These are phyloP conservation scores for Megacollybia marginata DNA, from an alignment of 768 basidiomycete species.

Conservation along the genomic window DNA sequence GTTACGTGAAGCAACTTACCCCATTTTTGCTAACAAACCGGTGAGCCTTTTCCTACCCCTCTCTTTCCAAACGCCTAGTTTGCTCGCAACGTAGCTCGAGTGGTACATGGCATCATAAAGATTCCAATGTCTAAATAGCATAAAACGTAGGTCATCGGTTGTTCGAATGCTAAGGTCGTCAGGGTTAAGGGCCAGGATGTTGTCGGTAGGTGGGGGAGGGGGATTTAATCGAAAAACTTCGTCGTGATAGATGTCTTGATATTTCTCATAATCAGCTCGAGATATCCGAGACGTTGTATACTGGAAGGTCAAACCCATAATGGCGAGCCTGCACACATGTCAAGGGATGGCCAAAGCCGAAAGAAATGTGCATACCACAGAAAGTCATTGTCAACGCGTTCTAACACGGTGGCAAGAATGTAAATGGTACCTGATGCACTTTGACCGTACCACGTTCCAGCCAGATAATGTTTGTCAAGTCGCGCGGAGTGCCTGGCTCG, in stretches of 20 bases:
- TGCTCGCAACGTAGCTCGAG: slow-evolving; percentile 91
- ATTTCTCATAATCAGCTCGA: slow-evolving; percentile 75
- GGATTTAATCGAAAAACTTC: slow-evolving; percentile 92
- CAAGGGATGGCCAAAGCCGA: not conserved
- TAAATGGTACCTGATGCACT: slow-evolving; percentile 87
- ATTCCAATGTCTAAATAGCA: slow-evolving; percentile 95
- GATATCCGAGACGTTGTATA: slow-evolving; percentile 86
- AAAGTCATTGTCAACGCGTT: slow-evolving; percentile 88
- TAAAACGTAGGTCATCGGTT: slow-evolving; percentile 89
- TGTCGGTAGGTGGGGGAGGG: slow-evolving; percentile 36
- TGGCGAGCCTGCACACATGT: slow-evolving; percentile 62
- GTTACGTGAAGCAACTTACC: slow-evolving; percentile 42
- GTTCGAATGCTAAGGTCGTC: slow-evolving; percentile 81
- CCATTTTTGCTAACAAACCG: slow-evolving; percentile 96
- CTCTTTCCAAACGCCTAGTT: slow-evolving; percentile 96
- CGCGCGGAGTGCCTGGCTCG: slow-evolving; percentile 53
- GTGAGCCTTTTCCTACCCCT: slow-evolving; percentile 82
- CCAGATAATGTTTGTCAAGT: slow-evolving; percentile 75
- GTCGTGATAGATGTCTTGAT: slow-evolving; percentile 75
- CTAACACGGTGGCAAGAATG: slow-evolving; percentile 82
- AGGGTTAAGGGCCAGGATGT: slow-evolving; percentile 53
- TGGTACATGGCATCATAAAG: slow-evolving; percentile 98
- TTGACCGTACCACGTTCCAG: slow-evolving; percentile 84
- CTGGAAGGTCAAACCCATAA: slow-evolving; percentile 90
- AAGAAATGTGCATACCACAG: slow-evolving; percentile 59